Evolutionary conservation across 495 filamentous ascomycete genomes (phyloP), one percentile per base, ranked within the genome.

Genomic region (Aspergillus ostianus): DNA sequence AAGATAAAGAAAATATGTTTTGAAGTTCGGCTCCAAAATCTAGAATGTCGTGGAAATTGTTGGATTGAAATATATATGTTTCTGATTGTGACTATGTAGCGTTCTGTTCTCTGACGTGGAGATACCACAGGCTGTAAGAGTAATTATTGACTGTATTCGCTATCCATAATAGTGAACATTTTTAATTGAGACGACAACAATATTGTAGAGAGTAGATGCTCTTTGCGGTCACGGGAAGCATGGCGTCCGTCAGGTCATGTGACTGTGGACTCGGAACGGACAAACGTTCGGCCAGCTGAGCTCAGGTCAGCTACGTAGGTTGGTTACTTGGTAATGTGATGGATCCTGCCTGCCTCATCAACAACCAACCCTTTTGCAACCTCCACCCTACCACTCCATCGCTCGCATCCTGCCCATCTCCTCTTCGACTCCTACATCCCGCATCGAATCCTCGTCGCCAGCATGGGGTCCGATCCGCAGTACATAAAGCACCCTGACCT

Each of bases 381-480:
- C 60, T 65, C 59, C 57, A 62, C 63, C 60, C 64, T 55, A 65
- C 45, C 60, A 27, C 46, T 21, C 30, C 62, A 67, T 54, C n/a
- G 56, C 48, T 56, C 53, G 56, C 55, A 57, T 44, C 32, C 41
- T 47, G 60, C 53, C 57, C 51, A 30, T 57, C 58, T 29, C 47
- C 50, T 58, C 55, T 26, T 50, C 18, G 29, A 66, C 55, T 47
- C 57, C 19, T 36, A 20, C 51, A 50, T 17, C 53, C 6, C 49
- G 47, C 41, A 32, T 59, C 51, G 54, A 59, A 54, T 58, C 54
- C 55, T 56, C 61, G 44, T 56, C 68, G 63, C 62, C 77, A 88
- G 58, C 65, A 98, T 98, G 94, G 94, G 93, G 67, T 91, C 91
- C 69, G 94, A 98, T 81, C 93, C 92, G 56, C 94, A 96, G 74